Percentiles rank a stretch among this genome's conserved stretches.
Conservation (phyloP, 805 yeast genomes). For the Priceomyces medius region DNA sequence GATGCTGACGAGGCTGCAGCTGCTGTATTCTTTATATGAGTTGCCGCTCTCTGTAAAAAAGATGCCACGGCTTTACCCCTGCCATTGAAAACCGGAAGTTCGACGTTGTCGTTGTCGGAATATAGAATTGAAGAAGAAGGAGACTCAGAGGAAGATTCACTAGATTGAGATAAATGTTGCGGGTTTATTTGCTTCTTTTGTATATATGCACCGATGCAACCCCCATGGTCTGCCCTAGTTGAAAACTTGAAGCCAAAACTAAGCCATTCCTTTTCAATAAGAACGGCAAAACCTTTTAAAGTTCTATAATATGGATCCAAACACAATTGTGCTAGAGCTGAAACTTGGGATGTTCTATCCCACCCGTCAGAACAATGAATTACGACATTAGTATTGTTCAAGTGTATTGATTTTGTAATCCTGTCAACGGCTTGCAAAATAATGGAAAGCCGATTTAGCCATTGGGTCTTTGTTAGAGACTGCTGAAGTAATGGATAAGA, state of each 20-base stretch:
- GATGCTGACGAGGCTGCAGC: constrained; percentile 19
- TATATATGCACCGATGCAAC: constrained; percentile 41
- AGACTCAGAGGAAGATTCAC: constrained; percentile 8
- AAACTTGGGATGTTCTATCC: constrained; percentile 93
- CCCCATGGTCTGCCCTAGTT: constrained; percentile 79
- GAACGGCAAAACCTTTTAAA: constrained; percentile 76
- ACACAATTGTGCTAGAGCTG: constrained; percentile 80
- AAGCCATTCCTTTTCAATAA: constrained; percentile 93
- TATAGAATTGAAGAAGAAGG: not conserved
- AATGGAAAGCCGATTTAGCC: constrained; percentile 73
- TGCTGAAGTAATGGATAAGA: constrained; percentile 40
- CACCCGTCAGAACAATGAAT: constrained; percentile 98
- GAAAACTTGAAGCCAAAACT: constrained; percentile 90
- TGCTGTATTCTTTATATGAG: constrained; percentile 40
- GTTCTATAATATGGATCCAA: constrained; percentile 90
- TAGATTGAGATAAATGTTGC: constrained; percentile 5
- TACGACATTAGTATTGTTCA: constrained; percentile 77
- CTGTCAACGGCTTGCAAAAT: constrained; percentile 74
- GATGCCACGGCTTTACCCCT: constrained; percentile 32
- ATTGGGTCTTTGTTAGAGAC: constrained; percentile 62
- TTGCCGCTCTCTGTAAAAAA: constrained; percentile 42
- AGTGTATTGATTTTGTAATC: constrained; percentile 76
- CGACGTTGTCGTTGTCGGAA: constrained; percentile 4
- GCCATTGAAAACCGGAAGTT: constrained; percentile 10
- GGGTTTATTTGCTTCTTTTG: constrained; percentile 14